Base-by-base conservation (phyloP, 2,329 filamentous ascomycete genomes). In the Fusarium neocosmosporiellum region DNA sequence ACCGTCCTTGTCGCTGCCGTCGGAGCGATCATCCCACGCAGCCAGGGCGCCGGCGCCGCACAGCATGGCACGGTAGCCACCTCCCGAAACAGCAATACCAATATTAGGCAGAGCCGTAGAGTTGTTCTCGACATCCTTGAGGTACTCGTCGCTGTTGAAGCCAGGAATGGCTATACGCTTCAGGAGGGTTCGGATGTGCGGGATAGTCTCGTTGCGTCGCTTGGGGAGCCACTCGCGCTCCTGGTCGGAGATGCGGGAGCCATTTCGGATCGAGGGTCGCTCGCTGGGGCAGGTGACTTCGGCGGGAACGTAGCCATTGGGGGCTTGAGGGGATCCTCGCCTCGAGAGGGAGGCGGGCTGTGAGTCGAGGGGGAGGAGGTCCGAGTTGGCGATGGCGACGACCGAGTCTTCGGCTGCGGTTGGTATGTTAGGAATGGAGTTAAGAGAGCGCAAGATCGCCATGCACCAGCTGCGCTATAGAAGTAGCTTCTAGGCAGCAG, bases 11-110 rank as follows among this genome's bases (percentile, higher is more conserved):
- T 75, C 72, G 67, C 80, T 82, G 33, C 81, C 81, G 0, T 85
- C 80, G 0, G 93, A 95, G 22, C 95, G 89, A 75, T 83, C 88
- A 80, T 98, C 95, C 73, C 94, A 95, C 0, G 94, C 95, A 33
- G 93, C 89, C 18, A 97, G 76, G 48, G 92, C 92, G 68, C 95
- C 95, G 18, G 92, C 95, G 39, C 94, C 94, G 78, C 93, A 96
- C 84, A 95, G 86, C 84, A 97, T 86, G n/a, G 95, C 94, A 65
- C 95, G 88, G 80, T 96, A 97, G 37, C 95, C 95, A 79, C 95
- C 95, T 14, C 94, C 94, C 0, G 94, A 96, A 50, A 93, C 85
- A 13, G 94, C 93, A 70, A 97, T 89, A 18, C 87, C 94, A 69
- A 97, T 91, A 74, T 86, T 87, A 60, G 87, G 87, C 69, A 87